Base-by-base conservation (phyloP, 257 asterid genomes). In the Handroanthus guayacan region DNA sequence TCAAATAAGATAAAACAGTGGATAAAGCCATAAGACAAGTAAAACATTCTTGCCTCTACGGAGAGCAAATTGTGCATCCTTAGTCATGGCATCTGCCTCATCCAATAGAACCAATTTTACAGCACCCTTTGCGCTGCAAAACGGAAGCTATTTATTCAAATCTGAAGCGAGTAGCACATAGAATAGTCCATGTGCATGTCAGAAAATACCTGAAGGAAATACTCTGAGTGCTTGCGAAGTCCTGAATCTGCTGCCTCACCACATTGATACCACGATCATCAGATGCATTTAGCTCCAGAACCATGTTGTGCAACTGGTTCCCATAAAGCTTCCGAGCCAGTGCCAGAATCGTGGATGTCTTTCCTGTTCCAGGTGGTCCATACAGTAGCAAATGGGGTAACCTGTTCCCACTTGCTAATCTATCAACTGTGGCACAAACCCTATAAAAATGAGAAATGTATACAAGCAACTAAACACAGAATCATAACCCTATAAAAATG, bases 301-400 rank as follows among this genome's bases (percentile, higher is more conserved):
- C 97, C 99, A 93, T 95, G 78, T 90, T 93, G 38, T 86, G 90
- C 95, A 91, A 38, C 90, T 95, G 88, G 13, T 86, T 78, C 7
- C 97, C 97, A 55, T 91, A 95, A 51, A 95, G 88, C 84, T 95
- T 93, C 76, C 98, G 84, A 7, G 98, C 97, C 86, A 95, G 65
- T 14, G 99, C 99, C 79, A 95, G 82, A 79, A 95, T 82, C 0
- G 98, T 95, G 36, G 99, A 93, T 20, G 99, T 95, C 87, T 95
- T 95, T 83, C 99, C 99, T 0, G 99, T 95, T 62, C 98, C 99
- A 2, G 99, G 99, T 9, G 99, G 99, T 55, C 99, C 98, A 69
- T 95, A 95, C 51, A 95, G 91, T 62, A 95, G 89, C 91, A 95
- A 85, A 86, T 95, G 98, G 31, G 99, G 98, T 63, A 93, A 81